phyloP scores from a whole-genome alignment of 2,329 filamentous ascomycete genomes.

The Coniochaeta sp. region DNA sequence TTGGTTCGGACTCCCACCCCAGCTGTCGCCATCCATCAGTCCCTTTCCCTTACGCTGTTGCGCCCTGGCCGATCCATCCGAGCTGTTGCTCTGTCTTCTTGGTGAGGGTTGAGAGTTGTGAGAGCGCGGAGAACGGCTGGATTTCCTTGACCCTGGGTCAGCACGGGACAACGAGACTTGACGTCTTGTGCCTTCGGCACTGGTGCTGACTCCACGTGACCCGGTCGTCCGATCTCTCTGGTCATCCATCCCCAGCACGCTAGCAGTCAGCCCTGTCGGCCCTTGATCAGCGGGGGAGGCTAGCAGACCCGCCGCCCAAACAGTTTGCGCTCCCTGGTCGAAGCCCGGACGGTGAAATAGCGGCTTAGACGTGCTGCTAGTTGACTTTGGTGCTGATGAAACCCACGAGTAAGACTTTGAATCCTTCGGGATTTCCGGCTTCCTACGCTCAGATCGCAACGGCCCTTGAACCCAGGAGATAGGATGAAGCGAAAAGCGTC shows the following conservation, averaged over 20 bases:
- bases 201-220: constrained; percentile 22
- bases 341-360: background rate
- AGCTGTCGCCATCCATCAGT: constrained; percentile 9
- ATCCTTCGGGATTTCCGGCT: constrained; percentile 3
- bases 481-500: background rate
- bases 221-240: constrained; percentile 11
- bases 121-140: constrained; percentile 6
- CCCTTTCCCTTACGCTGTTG: constrained; percentile 6
- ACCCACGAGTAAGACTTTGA: constrained; percentile 1
- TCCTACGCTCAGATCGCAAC: background rate
- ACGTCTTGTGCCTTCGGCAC: constrained; percentile 6
- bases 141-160: constrained; percentile 5
- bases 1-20: background rate
- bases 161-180: constrained; percentile 7
- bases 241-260: constrained; percentile 12
- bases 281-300: background rate
- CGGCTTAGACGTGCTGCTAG: background rate
- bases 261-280: constrained; percentile 4
- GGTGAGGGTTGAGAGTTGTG: constrained; percentile 4
- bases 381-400: background rate
- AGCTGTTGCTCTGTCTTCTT: constrained; percentile 6
- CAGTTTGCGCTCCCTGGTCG: constrained; percentile 1
- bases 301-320: constrained; percentile 8
- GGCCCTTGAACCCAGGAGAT: background rate
- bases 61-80: constrained; percentile 7